These are phyloP conservation scores for Pulveroboletus sp. DNA, from an alignment of 768 basidiomycete species.

Conservation along the genomic window DNA sequence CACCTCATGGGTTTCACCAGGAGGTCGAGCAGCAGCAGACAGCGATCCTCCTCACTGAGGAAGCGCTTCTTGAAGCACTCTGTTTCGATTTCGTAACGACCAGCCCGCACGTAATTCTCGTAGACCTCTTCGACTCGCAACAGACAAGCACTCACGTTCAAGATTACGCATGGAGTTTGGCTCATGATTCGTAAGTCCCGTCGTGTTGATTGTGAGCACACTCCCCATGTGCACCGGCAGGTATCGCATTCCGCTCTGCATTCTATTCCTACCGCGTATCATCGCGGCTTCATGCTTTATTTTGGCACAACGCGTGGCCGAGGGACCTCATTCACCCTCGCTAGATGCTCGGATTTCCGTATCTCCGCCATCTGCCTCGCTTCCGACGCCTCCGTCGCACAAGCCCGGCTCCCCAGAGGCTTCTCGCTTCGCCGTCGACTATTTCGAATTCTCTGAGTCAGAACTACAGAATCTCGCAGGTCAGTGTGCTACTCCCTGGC, in stretches of 20 bases:
- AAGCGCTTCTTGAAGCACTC: constrained; percentile 72
- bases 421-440: constrained; percentile 60
- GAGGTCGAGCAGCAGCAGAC: constrained; percentile 71
- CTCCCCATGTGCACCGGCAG: constrained; percentile 34
- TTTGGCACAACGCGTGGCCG: constrained; percentile 65
- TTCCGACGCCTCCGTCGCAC: constrained; percentile 78
- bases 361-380: constrained; percentile 65
- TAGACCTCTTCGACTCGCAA: constrained; percentile 62
- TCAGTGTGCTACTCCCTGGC: constrained; percentile 25
- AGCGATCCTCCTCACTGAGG: constrained; percentile 69
- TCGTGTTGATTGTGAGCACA: neutral
- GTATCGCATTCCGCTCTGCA: constrained; percentile 74
- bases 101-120: constrained; percentile 71
- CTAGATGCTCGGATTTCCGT: constrained; percentile 70
- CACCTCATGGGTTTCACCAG: constrained; percentile 34
- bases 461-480: constrained; percentile 61
- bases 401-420: constrained; percentile 69
- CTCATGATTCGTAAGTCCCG: constrained; percentile 74
- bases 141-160: constrained; percentile 47
- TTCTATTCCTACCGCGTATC: constrained; percentile 63
- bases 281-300: constrained; percentile 77
- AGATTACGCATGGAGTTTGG: constrained; percentile 81
- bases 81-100: constrained; percentile 83
- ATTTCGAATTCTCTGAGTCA: constrained; percentile 56
- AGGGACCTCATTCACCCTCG: constrained; percentile 70